Percentiles rank a stretch among this genome's conserved stretches.
Evolutionary conservation across 2,329 filamentous ascomycete genomes (phyloP).

Genomic region (Aspergillus eucalypticola): DNA sequence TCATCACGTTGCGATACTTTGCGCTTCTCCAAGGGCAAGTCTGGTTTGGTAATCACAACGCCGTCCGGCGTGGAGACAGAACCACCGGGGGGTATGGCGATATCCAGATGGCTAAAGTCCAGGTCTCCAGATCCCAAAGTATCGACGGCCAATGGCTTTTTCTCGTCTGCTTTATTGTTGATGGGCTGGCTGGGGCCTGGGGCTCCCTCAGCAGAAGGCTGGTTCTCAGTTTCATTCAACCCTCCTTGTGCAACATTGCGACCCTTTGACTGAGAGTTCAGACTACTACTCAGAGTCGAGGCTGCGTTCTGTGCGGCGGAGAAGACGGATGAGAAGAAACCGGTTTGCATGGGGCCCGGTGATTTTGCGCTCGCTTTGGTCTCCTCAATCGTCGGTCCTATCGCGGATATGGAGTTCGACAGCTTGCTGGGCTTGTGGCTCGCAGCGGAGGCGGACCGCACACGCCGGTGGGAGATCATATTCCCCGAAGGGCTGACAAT

Average conservation of each 20-base stretch:
- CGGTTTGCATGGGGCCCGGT: slow-evolving; percentile 54
- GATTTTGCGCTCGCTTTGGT: slow-evolving; percentile 52
- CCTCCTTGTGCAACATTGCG: slow-evolving; percentile 36
- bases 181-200: slow-evolving; percentile 29
- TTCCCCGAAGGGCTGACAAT: slow-evolving; percentile 65
- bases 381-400: slow-evolving; percentile 74
- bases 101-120: slow-evolving; percentile 84
- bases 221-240: slow-evolving; percentile 34
- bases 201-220: slow-evolving; percentile 25
- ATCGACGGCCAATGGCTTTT: slow-evolving; percentile 76
- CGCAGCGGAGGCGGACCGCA: slow-evolving; percentile 56
- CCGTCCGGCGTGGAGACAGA: slow-evolving; percentile 41
- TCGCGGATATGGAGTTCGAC: slow-evolving; percentile 70
- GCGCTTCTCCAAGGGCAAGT: slow-evolving; percentile 33
- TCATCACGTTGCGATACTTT: slow-evolving; percentile 50
- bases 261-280: slow-evolving; percentile 53
- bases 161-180: slow-evolving; percentile 41
- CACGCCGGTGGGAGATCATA: slow-evolving; percentile 72
- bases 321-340: slow-evolving; percentile 93
- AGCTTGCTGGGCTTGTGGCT: slow-evolving; percentile 76
- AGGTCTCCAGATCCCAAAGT: slow-evolving; percentile 88
- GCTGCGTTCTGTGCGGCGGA: slow-evolving; percentile 92
- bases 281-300: slow-evolving; percentile 69
- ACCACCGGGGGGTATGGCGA: slow-evolving; percentile 48
- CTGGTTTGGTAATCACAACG: slow-evolving; percentile 39